Conservation (phyloP, 2,329 filamentous ascomycete genomes). For the Lecanicillium sp. region DNA sequence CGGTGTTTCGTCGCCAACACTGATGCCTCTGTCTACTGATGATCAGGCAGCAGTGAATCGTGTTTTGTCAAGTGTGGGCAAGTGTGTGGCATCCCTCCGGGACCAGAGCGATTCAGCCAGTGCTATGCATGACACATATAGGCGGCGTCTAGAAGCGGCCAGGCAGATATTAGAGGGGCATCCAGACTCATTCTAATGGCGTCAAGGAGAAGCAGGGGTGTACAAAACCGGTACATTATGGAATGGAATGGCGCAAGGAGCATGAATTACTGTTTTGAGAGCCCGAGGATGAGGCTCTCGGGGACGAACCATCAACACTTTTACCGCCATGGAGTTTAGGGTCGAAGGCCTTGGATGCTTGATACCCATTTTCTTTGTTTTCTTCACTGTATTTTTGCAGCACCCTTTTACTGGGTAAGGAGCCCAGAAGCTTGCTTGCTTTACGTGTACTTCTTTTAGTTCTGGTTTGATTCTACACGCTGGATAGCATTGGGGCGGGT, state of each 20-base stretch:
- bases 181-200: conserved; percentile 8
- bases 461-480: neutral
- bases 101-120: conserved; percentile 42
- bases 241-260: conserved; percentile 2
- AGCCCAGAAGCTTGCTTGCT: neutral
- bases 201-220: too few relatives aligned
- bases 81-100: conserved; percentile 51
- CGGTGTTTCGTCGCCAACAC: neutral
- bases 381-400: conserved; percentile 2
- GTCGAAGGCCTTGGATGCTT: conserved; percentile 1
- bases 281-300: too few relatives aligned
- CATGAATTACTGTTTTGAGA: too few relatives aligned
- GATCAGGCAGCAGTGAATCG: conserved; percentile 54
- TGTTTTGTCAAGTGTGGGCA: conserved; percentile 51
- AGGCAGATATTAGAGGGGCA: conserved; percentile 65
- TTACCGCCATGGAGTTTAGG: conserved; percentile 2
- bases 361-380: conserved; percentile 7
- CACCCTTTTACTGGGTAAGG: conserved; percentile 2
- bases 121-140: conserved; percentile 55
- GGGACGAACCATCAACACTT: too few relatives aligned
- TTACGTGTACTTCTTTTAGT: conserved; percentile 1
- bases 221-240: neutral
- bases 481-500: too few relatives aligned
- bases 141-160: conserved; percentile 68
- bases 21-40: conserved; percentile 23